These are phyloP conservation scores for Nicotiana tomentosiformis DNA, from an alignment of 257 asterid species.

Conservation along the genomic window DNA sequence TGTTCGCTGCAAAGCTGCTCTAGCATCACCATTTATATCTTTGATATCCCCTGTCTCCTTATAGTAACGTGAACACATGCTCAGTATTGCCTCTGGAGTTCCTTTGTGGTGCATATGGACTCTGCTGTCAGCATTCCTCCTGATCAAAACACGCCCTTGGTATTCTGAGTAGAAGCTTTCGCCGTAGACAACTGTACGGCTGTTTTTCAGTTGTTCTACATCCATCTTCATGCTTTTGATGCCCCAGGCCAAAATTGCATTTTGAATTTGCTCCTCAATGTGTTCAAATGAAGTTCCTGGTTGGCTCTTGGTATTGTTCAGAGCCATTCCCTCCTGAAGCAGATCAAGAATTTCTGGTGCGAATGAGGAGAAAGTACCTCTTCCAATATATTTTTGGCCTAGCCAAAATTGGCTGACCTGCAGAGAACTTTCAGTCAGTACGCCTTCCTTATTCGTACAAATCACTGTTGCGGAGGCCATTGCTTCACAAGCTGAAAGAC, in stretches of 20 bases:
- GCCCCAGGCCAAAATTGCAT: conserved; percentile 52
- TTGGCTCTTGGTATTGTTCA: conserved; percentile 33
- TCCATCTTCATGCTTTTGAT: conserved; percentile 32
- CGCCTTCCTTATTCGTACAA: conserved; percentile 58
- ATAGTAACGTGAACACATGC: conserved; percentile 40
- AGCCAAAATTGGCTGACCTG: conserved; percentile 39
- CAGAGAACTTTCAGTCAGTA: conserved; percentile 43
- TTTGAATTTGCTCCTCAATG: conserved; percentile 42
- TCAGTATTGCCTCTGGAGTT: conserved; percentile 50
- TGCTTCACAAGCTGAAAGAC: conserved; percentile 58
- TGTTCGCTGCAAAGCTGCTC: conserved; percentile 22
- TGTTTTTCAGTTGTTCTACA: conserved; percentile 24
- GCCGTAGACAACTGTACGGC: conserved; percentile 26
- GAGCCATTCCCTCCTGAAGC: conserved; percentile 35
- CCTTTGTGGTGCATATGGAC: conserved; percentile 50
- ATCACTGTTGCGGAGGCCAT: conserved; percentile 67
- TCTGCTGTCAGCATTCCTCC: conserved; percentile 8
- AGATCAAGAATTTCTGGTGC: conserved; percentile 26
- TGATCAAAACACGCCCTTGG: conserved; percentile 34
- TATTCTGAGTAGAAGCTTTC: conserved; percentile 38
- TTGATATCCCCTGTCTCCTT: conserved; percentile 23
- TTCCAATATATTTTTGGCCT: conserved; percentile 19
- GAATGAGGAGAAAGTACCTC: conserved; percentile 12
- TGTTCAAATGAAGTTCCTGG: conserved; percentile 23
- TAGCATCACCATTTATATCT: conserved; percentile 20